phyloP scores from a whole-genome alignment of 225 moss, liverwort and hornwort species.

The Ulota crispa region DNA sequence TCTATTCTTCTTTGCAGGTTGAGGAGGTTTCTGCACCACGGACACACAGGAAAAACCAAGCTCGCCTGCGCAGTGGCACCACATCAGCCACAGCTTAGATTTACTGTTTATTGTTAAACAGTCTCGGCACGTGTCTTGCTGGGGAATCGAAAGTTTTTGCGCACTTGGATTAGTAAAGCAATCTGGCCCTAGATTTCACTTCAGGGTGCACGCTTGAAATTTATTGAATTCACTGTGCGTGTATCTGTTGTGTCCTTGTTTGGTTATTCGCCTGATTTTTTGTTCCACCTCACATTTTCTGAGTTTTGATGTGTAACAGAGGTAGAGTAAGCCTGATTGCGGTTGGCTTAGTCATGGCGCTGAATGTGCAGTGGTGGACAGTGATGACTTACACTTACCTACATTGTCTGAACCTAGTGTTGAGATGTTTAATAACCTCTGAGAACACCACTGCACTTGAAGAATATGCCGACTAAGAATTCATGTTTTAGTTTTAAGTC shows the following conservation, averaged over 20 bases:
- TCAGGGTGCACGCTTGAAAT: slow-evolving; percentile 19
- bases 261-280: neutral
- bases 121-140: slow-evolving; percentile 12
- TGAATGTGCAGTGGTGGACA: slow-evolving; percentile 29
- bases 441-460: slow-evolving; percentile 21
- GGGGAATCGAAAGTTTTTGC: slow-evolving; percentile 2
- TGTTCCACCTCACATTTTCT: neutral
- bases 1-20: slow-evolving; percentile 11
- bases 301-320: neutral
- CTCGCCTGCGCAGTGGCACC: slow-evolving; percentile 56
- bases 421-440: slow-evolving; percentile 17
- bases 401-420: slow-evolving; percentile 45
- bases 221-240: neutral
- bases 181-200: neutral
- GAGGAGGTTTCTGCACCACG: slow-evolving; percentile 47
- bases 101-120: neutral
- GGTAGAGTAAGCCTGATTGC: neutral
- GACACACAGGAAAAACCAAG: slow-evolving; percentile 41
- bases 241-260: neutral
- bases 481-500: neutral
- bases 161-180: slow-evolving; percentile 26
- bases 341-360: neutral
- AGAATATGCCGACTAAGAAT: neutral
- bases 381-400: slow-evolving; percentile 37
- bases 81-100: slow-evolving; percentile 43